A percentile compares a stretch with the other conserved stretches of the same genome.
phyloP scores from a whole-genome alignment of 2,329 filamentous ascomycete species.

The Penicillium sp. region DNA sequence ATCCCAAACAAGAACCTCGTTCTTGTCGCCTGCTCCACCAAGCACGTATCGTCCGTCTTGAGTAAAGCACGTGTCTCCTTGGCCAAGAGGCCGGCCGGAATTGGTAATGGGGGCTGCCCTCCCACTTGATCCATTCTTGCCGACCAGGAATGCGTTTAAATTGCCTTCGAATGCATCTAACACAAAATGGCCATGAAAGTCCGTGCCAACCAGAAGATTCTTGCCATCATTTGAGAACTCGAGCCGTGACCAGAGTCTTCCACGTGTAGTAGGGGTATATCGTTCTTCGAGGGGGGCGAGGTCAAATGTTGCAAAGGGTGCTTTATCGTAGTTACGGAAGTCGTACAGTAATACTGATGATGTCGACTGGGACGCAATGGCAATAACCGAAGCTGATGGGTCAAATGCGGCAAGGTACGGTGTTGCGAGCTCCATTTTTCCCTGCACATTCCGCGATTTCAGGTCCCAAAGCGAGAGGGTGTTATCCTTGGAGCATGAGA shows the following conservation, averaged over 20 bases:
- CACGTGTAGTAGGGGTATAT: slow-evolving; percentile 47
- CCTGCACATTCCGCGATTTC: slow-evolving; percentile 72
- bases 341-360: slow-evolving; percentile 87
- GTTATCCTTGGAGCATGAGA: slow-evolving; percentile 87
- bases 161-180: slow-evolving; percentile 88
- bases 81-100: slow-evolving; percentile 50
- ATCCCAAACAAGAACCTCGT: slow-evolving; percentile 84
- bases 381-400: slow-evolving; percentile 86
- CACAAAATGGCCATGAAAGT: slow-evolving; percentile 79
- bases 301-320: slow-evolving; percentile 83
- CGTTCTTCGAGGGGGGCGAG: slow-evolving; percentile 57
- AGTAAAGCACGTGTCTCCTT: slow-evolving; percentile 80
- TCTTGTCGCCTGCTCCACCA: slow-evolving; percentile 65
- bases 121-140: slow-evolving; percentile 46
- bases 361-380: slow-evolving; percentile 75
- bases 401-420: slow-evolving; percentile 87
- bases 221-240: slow-evolving; percentile 98
- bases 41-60: slow-evolving; percentile 87
- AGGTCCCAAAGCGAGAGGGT: slow-evolving; percentile 90
- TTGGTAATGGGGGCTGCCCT: slow-evolving; percentile 50
- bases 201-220: slow-evolving; percentile 76
- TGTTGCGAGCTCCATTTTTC: slow-evolving; percentile 72
- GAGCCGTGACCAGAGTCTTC: slow-evolving; percentile 72
- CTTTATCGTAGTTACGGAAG: slow-evolving; percentile 86
- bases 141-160: slow-evolving; percentile 67